phyloP scores from a whole-genome alignment of 352 stramenopile genomes.

The Phytopythium helicoides region DNA sequence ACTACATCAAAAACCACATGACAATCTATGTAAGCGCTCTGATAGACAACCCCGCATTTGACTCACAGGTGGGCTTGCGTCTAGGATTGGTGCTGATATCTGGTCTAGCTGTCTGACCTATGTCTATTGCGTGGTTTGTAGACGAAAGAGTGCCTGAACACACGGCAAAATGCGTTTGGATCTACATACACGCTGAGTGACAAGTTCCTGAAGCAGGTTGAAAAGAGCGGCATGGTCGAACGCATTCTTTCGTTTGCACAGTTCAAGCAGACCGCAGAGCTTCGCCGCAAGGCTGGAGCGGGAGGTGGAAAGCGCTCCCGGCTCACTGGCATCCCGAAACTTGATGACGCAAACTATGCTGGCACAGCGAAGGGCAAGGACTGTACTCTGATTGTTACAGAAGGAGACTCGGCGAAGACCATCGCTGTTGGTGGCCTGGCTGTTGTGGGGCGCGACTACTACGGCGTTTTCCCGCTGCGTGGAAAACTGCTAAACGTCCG shows the following conservation, averaged over 20 bases:
- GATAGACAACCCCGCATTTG: slow-evolving; percentile 98
- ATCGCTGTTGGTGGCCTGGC: slow-evolving; percentile 95
- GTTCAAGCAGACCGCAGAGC: slow-evolving; percentile 91
- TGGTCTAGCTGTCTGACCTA: background rate
- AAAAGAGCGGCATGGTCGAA: slow-evolving; percentile 90
- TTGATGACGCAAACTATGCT: slow-evolving; percentile 97
- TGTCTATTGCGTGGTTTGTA: slow-evolving; percentile 18
- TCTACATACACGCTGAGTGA: slow-evolving; percentile 85
- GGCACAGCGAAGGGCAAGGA: slow-evolving; percentile 87
- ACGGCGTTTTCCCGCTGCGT: slow-evolving; percentile 97
- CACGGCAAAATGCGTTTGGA: slow-evolving; percentile 76
- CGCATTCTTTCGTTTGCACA: slow-evolving; percentile 90
- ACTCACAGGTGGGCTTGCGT: slow-evolving; percentile 85
- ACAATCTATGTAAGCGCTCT: slow-evolving; percentile 95
- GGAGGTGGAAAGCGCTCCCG: slow-evolving; percentile 75
- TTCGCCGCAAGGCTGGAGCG: slow-evolving; percentile 82
- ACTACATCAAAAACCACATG: slow-evolving; percentile 95
- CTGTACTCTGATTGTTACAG: slow-evolving; percentile 98
- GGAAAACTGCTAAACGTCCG: slow-evolving; percentile 99
- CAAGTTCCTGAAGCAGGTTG: slow-evolving; percentile 86
- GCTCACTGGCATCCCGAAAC: slow-evolving; percentile 92
- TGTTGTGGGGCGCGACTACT: slow-evolving; percentile 95
- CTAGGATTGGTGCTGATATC: background rate
- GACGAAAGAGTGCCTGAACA: slow-evolving; percentile 98
- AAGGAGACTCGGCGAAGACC: slow-evolving; percentile 98